These are phyloP conservation scores for Aspergillus incahuasiensis DNA, from an alignment of 495 filamentous ascomycete species.

Conservation along the genomic window DNA sequence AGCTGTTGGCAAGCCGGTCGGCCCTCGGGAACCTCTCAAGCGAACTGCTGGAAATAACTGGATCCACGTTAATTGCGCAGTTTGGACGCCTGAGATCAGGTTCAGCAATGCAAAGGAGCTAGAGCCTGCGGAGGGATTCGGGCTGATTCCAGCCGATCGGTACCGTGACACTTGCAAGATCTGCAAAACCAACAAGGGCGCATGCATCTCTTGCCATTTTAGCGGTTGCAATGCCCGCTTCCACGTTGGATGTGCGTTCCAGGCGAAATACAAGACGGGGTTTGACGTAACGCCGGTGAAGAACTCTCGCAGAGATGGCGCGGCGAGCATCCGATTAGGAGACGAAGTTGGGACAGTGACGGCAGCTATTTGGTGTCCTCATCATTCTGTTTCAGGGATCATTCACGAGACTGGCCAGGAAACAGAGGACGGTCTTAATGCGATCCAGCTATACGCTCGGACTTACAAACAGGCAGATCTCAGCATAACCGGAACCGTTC, in stretches of 20 bases:
- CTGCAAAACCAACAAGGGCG: slow-evolving; percentile 64
- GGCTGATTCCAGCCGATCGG: slow-evolving; percentile 60
- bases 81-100: slow-evolving; percentile 88
- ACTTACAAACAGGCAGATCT: slow-evolving; percentile 95
- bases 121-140: slow-evolving; percentile 83
- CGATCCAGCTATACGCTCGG: slow-evolving; percentile 76
- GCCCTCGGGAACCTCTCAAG: slow-evolving; percentile 90
- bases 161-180: slow-evolving; percentile 78
- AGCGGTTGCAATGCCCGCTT: slow-evolving; percentile 70
- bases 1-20: slow-evolving; percentile 69
- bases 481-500: slow-evolving; percentile 80
- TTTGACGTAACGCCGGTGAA: slow-evolving; percentile 92
- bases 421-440: slow-evolving; percentile 57
- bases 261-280: slow-evolving; percentile 74
- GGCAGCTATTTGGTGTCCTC: slow-evolving; percentile 84
- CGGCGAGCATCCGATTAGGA: slow-evolving; percentile 68
- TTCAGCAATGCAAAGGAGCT: slow-evolving; percentile 79
- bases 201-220: slow-evolving; percentile 72
- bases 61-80: slow-evolving; percentile 92
- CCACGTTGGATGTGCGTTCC: slow-evolving; percentile 86
- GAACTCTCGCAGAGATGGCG: slow-evolving; percentile 70
- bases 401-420: slow-evolving; percentile 75
- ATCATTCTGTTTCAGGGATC: slow-evolving; percentile 65
- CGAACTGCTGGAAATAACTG: slow-evolving; percentile 92
- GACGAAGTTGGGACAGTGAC: slow-evolving; percentile 71